phyloP scores from a whole-genome alignment of 106 monocot genomes.

The Dendrobium officinale region DNA sequence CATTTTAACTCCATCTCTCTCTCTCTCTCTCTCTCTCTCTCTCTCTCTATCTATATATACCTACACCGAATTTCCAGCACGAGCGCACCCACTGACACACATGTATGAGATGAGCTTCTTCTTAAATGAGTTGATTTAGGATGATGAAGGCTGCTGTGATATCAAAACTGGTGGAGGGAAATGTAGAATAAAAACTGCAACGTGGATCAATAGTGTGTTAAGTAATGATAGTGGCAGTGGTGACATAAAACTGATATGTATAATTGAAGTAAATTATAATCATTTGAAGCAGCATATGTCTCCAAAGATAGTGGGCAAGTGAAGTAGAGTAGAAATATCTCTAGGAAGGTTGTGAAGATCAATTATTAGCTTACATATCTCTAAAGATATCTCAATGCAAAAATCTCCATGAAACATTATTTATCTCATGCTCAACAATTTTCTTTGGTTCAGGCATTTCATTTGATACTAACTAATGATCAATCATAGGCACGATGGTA shows the following conservation, averaged over 20 bases:
- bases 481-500: background rate
- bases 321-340: background rate
- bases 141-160: background rate
- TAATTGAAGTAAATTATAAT: background rate
- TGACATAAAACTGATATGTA: background rate
- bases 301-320: background rate
- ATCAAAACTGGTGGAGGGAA: background rate
- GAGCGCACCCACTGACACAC: background rate
- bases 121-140: background rate
- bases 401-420: background rate
- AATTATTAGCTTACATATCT: background rate
- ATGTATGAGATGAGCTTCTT: background rate
- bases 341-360: too few species aligned
- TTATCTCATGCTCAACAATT: background rate
- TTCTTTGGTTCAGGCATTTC: background rate
- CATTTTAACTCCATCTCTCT: slow-evolving; percentile 1
- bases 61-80: background rate
- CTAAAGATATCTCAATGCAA: background rate
- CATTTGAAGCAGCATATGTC: background rate
- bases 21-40: background rate
- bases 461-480: background rate
- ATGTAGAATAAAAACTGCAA: background rate
- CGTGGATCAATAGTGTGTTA: background rate
- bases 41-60: background rate
- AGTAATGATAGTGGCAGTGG: background rate